Evolutionary conservation across 2,329 filamentous ascomycete species (phyloP), one percentile per base, ranked within the genome.

Genomic region (Penicillium janthinellum): DNA sequence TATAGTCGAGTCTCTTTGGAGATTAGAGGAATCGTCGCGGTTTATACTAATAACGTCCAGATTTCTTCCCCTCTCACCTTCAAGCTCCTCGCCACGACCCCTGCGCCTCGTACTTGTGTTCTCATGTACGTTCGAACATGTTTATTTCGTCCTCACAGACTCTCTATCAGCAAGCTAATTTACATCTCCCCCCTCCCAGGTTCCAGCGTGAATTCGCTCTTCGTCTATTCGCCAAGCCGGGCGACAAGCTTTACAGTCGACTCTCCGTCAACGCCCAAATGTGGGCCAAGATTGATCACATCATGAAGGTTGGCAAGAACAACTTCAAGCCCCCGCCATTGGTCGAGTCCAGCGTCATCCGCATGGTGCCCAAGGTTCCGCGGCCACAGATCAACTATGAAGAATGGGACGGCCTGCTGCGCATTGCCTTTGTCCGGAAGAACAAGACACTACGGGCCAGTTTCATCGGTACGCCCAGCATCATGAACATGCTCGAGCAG

Each of bases 321-420:
- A 98, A 98, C 80, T 99, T 98, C 84, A 92, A 91, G 63, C 95
- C 95, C 0, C 94, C 95, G 0, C 95, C 95, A 8, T 86, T 92
- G 71, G 95, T 99, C 59, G 95, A 99, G 77, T 91, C 88, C 7
- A 93, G 90, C 59, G 93, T 97, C 6, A 92, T 97, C 50, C 86
- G 93, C 61, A 90, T 97, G 66, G 91, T 94, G 72, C 92, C 92
- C 22, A 96, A 97, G 80, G 84, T 86, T 39, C 92, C 92, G 11
- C 82, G 92, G 39, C 94, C 94, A 55, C 89, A 92, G 67, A 93
- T 98, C 64, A 91, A 88, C 73, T 98, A 94, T 78, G 92, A 96
- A 55, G 95, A 98, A 76, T 97, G 93, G 89, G 94, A 98, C 72
- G 93, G 94, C 10, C 82, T 98, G 73, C 77, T 98, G 62, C 83